Percentiles rank a stretch among this genome's conserved stretches.
phyloP scores from a whole-genome alignment of 768 basidiomycete genomes.

The Lepiota venenata region DNA sequence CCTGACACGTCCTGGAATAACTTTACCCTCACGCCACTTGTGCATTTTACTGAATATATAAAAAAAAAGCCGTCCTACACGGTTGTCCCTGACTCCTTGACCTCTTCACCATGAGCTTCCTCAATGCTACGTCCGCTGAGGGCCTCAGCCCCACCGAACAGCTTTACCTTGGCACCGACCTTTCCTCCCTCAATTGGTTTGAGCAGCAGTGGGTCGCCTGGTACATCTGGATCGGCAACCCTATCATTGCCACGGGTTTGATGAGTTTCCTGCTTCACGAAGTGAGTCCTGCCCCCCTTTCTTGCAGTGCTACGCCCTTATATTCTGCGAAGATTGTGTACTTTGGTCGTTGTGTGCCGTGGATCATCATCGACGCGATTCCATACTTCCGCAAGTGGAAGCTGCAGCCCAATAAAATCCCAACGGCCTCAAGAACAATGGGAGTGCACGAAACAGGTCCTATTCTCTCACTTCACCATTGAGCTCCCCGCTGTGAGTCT shows the following conservation, averaged over 20 bases:
- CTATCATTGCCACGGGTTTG: constrained; percentile 88
- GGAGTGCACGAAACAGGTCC: constrained; percentile 93
- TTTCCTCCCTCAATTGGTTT: constrained; percentile 58
- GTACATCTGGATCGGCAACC: constrained; percentile 87
- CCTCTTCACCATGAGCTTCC: constrained; percentile 37
- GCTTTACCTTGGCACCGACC: constrained; percentile 58
- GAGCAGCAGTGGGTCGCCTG: constrained; percentile 84
- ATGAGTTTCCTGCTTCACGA: constrained; percentile 94
- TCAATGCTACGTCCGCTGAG: constrained; percentile 30
- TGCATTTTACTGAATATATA: constrained; percentile 7
- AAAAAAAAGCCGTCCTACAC: neutral
- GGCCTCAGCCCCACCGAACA: constrained; percentile 25
- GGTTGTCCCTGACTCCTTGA: neutral
- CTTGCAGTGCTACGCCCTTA: neutral
- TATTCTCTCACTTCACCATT: constrained; percentile 93
- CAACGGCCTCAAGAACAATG: constrained; percentile 82
- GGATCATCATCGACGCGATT: constrained; percentile 93
- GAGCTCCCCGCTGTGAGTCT: constrained; percentile 83
- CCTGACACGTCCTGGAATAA: neutral
- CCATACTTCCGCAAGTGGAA: constrained; percentile 96
- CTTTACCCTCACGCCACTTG: constrained; percentile 9
- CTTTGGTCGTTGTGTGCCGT: constrained; percentile 92
- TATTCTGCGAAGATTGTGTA: constrained; percentile 70
- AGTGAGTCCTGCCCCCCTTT: constrained; percentile 41
- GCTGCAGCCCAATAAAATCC: constrained; percentile 83